Evolutionary conservation across 306 rosid species (phyloP).

Genomic region (Leucaena leucocephala): DNA sequence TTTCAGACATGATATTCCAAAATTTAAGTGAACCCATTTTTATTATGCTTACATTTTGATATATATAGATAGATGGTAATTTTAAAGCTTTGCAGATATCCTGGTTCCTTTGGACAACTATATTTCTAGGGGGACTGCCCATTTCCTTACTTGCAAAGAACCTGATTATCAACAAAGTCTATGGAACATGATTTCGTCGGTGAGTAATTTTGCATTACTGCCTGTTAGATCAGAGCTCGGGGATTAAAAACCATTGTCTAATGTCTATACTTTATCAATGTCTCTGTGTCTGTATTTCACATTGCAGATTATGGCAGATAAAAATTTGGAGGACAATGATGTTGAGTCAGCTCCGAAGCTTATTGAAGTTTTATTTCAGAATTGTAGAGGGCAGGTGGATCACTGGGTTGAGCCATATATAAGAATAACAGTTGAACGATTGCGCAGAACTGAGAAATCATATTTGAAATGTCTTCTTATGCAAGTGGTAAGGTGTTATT

Average conservation of each 20-base stretch:
- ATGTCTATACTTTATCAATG: slow-evolving; percentile 8
- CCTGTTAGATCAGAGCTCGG: slow-evolving; percentile 11
- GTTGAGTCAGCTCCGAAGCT: slow-evolving; percentile 95
- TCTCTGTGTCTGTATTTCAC: slow-evolving; percentile 19
- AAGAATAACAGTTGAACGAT: slow-evolving; percentile 72
- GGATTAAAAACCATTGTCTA: slow-evolving; percentile 3
- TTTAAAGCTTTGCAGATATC: slow-evolving; percentile 60
- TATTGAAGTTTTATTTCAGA: slow-evolving; percentile 92
- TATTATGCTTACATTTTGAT: slow-evolving; percentile 6
- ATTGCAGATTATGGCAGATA: slow-evolving; percentile 74
- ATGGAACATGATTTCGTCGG: slow-evolving; percentile 86
- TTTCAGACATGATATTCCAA: background rate
- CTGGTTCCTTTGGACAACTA: slow-evolving; percentile 95
- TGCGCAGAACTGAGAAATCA: slow-evolving; percentile 72
- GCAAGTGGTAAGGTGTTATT: slow-evolving; percentile 76
- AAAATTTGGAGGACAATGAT: slow-evolving; percentile 84
- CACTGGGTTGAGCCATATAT: slow-evolving; percentile 95
- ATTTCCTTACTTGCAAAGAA: slow-evolving; percentile 81
- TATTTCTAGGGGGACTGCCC: slow-evolving; percentile 84
- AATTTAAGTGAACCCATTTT: background rate
- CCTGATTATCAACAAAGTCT: slow-evolving; percentile 88
- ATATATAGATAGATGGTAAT: slow-evolving; percentile 1
- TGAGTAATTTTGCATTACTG: slow-evolving; percentile 47
- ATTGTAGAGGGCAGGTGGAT: slow-evolving; percentile 92
- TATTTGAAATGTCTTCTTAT: slow-evolving; percentile 84